These are phyloP conservation scores for Parastagonospora avenae DNA, from an alignment of 2,329 filamentous ascomycete species.

Conservation along the genomic window DNA sequence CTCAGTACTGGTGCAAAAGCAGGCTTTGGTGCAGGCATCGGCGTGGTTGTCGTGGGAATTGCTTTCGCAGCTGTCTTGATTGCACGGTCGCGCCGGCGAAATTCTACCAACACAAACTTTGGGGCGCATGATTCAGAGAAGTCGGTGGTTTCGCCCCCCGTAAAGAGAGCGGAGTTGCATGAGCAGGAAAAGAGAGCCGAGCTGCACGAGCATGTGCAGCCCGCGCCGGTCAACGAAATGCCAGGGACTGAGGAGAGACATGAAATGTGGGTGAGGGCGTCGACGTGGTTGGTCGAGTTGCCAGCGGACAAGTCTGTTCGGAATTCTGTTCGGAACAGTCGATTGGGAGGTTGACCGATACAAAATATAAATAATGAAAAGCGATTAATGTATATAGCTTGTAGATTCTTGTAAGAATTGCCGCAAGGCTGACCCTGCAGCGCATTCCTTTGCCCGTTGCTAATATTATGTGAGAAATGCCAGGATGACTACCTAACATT, in stretches of 20 bases:
- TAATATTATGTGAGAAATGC: too few species aligned
- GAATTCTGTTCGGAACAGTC: neutral
- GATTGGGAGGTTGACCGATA: neutral
- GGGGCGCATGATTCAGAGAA: neutral
- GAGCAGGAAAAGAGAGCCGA: too few species aligned
- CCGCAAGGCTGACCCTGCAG: too few species aligned
- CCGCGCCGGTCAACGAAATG: too few species aligned
- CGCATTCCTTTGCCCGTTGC: too few species aligned
- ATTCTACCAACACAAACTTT: neutral
- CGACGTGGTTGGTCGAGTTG: conserved; percentile 4
- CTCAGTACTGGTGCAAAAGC: conserved; percentile 6
- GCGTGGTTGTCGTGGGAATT: conserved; percentile 1
- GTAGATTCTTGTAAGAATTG: too few species aligned
- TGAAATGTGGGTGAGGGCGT: conserved; percentile 3
- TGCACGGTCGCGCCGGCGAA: neutral
- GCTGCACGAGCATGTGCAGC: too few species aligned
- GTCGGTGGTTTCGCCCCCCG: neutral
- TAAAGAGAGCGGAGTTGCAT: neutral
- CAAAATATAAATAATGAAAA: too few species aligned
- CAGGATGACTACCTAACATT: too few species aligned
- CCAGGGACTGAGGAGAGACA: neutral
- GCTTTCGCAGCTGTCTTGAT: conserved; percentile 1
- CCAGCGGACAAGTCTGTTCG: neutral
- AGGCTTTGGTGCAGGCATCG: conserved; percentile 7
- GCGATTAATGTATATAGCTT: too few species aligned